Conservation (phyloP, 1,284 basidiomycete species). For the Volvariella surrecta region DNA sequence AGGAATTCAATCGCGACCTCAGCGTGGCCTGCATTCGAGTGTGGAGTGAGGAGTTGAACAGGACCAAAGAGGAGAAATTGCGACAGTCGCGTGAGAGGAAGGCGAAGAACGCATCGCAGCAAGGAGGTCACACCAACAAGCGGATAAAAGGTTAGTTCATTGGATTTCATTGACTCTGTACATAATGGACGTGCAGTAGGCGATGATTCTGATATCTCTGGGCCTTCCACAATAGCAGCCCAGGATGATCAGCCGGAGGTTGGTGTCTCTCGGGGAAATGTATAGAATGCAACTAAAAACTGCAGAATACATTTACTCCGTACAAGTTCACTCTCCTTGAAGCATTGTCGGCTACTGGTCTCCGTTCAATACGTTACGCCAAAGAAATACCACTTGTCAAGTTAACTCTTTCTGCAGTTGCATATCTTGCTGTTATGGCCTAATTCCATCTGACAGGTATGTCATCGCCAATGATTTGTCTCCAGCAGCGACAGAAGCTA, state of each 20-base stretch:
- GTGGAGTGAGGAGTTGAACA: conserved; percentile 75
- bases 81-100: conserved; percentile 29
- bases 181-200: conserved; percentile 2
- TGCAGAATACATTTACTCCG: conserved; percentile 34
- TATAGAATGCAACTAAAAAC: too few relatives aligned
- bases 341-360: conserved; percentile 91
- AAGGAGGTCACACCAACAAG: conserved; percentile 3
- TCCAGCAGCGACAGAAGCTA: conserved; percentile 76
- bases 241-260: conserved; percentile 11
- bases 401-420: conserved; percentile 33
- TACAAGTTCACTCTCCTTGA: conserved; percentile 84
- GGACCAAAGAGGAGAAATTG: conserved; percentile 53
- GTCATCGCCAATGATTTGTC: conserved; percentile 95
- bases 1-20: conserved; percentile 96
- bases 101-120: conserved; percentile 15
- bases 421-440: conserved; percentile 5
- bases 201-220: too few relatives aligned
- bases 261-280: neutral
- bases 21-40: conserved; percentile 84
- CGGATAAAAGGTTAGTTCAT: conserved; percentile 10
- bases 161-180: neutral
- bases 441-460: conserved; percentile 38
- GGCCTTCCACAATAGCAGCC: too few relatives aligned
- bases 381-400: conserved; percentile 93
- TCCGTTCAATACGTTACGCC: conserved; percentile 95